A percentile compares a stretch with the other conserved stretches of the same genome.
phyloP scores from a whole-genome alignment of 129 eudicot genomes.

The Arctium minus region DNA sequence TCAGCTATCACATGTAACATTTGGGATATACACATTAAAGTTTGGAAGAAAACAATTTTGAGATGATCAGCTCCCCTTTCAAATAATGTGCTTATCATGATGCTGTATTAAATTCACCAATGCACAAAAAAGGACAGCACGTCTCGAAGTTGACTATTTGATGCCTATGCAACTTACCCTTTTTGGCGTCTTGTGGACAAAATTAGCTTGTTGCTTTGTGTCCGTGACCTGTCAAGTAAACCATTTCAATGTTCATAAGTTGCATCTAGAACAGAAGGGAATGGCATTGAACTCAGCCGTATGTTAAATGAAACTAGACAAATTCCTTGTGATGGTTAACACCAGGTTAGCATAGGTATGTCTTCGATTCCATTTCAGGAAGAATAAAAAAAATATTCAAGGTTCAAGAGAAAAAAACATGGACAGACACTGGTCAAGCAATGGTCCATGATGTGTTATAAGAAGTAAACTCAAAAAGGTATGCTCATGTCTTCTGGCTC shows the following conservation, averaged over 20 bases:
- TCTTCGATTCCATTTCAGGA: background rate
- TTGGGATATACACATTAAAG: background rate
- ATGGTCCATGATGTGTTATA: background rate
- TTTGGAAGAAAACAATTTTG: background rate
- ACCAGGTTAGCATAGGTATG: background rate
- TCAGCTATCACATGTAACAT: background rate
- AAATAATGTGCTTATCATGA: background rate
- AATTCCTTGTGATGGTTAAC: background rate
- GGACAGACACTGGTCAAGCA: background rate
- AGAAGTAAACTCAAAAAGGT: background rate
- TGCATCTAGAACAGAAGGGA: background rate
- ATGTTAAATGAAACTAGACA: background rate
- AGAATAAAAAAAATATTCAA: background rate
- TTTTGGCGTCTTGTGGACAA: constrained; percentile 73
- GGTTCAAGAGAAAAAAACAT: background rate
- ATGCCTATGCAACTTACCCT: constrained; percentile 41
- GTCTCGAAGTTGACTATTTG: background rate
- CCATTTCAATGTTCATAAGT: constrained; percentile 15
- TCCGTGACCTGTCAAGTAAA: constrained; percentile 51
- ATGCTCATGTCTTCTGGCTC: background rate
- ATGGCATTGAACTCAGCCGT: background rate
- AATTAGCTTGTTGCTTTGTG: constrained; percentile 51
- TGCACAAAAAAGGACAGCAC: background rate
- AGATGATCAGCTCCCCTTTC: background rate
- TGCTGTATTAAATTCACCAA: background rate